A percentile compares a stretch with the other conserved stretches of the same genome.
These are phyloP conservation scores for Penicillium diatomitis DNA, from an alignment of 495 filamentous ascomycete species.

Conservation along the genomic window DNA sequence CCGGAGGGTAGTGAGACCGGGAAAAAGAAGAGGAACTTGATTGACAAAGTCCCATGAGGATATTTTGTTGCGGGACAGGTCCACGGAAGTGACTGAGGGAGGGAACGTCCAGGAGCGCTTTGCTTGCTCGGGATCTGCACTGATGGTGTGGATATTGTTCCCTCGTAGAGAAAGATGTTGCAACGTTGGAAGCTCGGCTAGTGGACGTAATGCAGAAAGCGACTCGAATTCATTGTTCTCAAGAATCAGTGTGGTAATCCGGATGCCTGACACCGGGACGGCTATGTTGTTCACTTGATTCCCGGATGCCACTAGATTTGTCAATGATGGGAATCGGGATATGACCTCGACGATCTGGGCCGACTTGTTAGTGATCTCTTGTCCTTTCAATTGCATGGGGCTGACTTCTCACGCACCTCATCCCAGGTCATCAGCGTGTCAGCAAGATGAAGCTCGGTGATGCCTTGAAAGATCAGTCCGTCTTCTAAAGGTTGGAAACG, in stretches of 20 bases:
- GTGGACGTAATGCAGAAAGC: constrained; percentile 46
- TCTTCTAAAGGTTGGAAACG: constrained; percentile 49
- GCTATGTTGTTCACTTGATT: constrained; percentile 39
- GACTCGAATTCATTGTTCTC: constrained; percentile 66
- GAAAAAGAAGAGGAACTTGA: constrained; percentile 52
- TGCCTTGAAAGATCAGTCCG: constrained; percentile 38
- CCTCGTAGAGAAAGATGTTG: constrained; percentile 37
- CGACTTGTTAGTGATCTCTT: constrained; percentile 1
- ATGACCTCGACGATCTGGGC: constrained; percentile 29
- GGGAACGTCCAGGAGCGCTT: constrained; percentile 30
- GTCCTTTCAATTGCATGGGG: background rate
- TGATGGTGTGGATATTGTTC: constrained; percentile 32
- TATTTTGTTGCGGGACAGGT: constrained; percentile 73
- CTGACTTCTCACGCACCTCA: constrained; percentile 39
- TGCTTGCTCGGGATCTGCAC: constrained; percentile 10
- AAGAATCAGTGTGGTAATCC: constrained; percentile 53
- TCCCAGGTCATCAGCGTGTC: constrained; percentile 65
- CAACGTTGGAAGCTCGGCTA: constrained; percentile 51
- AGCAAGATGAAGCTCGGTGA: constrained; percentile 65
- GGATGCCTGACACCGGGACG: constrained; percentile 27
- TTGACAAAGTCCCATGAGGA: constrained; percentile 64
- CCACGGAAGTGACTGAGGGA: constrained; percentile 47
- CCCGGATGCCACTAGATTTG: constrained; percentile 45
- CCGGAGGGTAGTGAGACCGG: constrained; percentile 56
- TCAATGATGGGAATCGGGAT: constrained; percentile 50